A percentile compares a stretch with the other conserved stretches of the same genome.
Conservation (phyloP, 2,329 filamentous ascomycete genomes). For the Penicillium sclerotigenum region DNA sequence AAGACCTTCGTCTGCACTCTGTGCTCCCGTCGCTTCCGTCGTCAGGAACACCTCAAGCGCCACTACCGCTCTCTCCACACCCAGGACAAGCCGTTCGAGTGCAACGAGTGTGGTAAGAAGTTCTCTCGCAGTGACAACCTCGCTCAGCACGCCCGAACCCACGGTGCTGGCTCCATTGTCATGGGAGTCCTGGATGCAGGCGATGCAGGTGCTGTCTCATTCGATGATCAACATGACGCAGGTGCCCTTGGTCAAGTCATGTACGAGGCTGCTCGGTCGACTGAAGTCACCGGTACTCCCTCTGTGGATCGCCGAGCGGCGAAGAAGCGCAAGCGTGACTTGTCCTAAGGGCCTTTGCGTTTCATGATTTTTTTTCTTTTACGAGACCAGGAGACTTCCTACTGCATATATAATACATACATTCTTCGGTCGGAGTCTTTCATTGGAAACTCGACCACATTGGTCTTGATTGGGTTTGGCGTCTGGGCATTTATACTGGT, state of each 20-base stretch:
- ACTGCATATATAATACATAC: conserved; percentile 33
- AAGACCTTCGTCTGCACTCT: conserved; percentile 98
- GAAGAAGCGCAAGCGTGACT: conserved; percentile 76
- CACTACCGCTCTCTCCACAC: conserved; percentile 98
- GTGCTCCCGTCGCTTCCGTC: conserved; percentile 94
- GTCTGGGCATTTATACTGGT: conserved; percentile 35
- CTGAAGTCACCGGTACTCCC: conserved; percentile 57
- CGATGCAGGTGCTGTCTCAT: conserved; percentile 48
- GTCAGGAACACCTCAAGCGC: conserved; percentile 97
- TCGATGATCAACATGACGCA: conserved; percentile 58
- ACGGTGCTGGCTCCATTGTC: conserved; percentile 83
- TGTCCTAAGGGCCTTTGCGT: conserved; percentile 48
- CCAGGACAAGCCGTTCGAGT: conserved; percentile 97
- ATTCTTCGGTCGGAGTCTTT: conserved; percentile 24
- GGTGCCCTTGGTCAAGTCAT: conserved; percentile 70
- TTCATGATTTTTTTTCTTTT: conserved; percentile 19
- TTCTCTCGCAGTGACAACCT: conserved; percentile 98
- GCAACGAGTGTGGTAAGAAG: conserved; percentile 97
- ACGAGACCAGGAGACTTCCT: conserved; percentile 41
- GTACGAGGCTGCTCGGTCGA: conserved; percentile 70
- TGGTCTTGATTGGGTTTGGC: conserved; percentile 34
- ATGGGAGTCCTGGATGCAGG: conserved; percentile 81
- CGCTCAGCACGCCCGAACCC: conserved; percentile 90
- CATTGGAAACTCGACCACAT: conserved; percentile 25
- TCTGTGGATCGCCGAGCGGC: conserved; percentile 50